Base-by-base conservation (phyloP, 2,329 filamentous ascomycete species). In the Cercospora janseana region DNA sequence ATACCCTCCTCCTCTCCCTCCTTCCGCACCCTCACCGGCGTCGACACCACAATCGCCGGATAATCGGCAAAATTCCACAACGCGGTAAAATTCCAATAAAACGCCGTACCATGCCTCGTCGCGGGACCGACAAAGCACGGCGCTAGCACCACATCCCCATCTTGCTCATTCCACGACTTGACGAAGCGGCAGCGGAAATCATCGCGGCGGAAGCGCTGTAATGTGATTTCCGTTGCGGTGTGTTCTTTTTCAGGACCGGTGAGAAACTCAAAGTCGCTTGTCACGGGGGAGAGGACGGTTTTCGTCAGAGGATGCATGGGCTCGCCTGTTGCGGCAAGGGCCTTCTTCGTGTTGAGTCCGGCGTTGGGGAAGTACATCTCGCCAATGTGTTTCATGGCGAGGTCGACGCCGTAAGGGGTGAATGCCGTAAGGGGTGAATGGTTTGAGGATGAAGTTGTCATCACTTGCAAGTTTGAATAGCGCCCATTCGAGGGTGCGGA, bases 41-140 rank as follows among this genome's bases (percentile, higher is more conserved):
- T 57, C 7, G 56, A 54, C 6, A 59, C 15, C 1, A 59, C 54
- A 5, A 55, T 48, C 0, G 41, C 51, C 2, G 56, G 56, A 42
- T 59, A 59, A 26, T 57, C 56, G 6, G 57, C 46, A 13, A 48
- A 56, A 29, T 59, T 59, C 56, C 56, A 59, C 9, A 59, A 23
- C 4, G 46, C 49, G 3, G 56, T 54, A 23, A 54, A 57, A 9
- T 57, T 57, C 55, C 55, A 57, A 28, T 54, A 57, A 6, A 34
- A 52, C 5, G 54, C 51, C 3, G 51, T 55, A 23, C 57, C 56
- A 26, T 59, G 56, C 18, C 50, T 52, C 10, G 13, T 34, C 12
- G 56, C 56, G 1, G 56, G 51, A 5, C 54, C 52, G 3, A 59
- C 51, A 10, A 50, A 56, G n/a, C 54, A 57, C 0, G 55, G 55